Evolutionary conservation across 768 basidiomycete genomes (phyloP).

Genomic region (Lentinula boryana): DNA sequence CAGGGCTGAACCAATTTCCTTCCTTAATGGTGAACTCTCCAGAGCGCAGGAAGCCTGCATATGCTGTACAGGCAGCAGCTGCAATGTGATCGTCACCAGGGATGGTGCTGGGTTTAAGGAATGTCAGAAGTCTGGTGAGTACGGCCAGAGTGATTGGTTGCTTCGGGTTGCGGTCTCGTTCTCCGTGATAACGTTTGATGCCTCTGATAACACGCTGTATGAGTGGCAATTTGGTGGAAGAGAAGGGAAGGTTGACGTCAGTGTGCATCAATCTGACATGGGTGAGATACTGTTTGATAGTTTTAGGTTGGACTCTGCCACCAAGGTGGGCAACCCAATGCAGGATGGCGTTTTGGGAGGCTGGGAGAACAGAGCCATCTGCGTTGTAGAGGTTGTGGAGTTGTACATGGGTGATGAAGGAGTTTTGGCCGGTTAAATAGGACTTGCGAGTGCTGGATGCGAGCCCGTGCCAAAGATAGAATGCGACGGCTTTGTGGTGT

Average conservation of each 20-base stretch:
- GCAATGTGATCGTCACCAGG: not conserved
- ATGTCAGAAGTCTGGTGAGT: not conserved
- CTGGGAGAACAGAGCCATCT: slow-evolving; percentile 11
- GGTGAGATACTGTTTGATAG: slow-evolving; percentile 15
- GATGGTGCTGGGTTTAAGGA: not conserved
- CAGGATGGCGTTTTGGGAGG: slow-evolving; percentile 4
- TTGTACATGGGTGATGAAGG: slow-evolving; percentile 20
- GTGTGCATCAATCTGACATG: slow-evolving; percentile 22
- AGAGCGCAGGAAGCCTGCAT: not conserved
- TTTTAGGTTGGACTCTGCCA: slow-evolving; percentile 2
- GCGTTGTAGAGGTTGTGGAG: slow-evolving; percentile 6
- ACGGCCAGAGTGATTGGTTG: slow-evolving; percentile 17
- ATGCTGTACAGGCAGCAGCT: not conserved
- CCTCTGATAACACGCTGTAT: slow-evolving; percentile 23
- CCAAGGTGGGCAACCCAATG: slow-evolving; percentile 12
- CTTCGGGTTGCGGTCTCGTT: slow-evolving; percentile 16
- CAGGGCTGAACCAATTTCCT: not conserved
- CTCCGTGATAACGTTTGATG: slow-evolving; percentile 24
- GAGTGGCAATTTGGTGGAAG: slow-evolving; percentile 16
- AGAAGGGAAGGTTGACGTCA: slow-evolving; percentile 21
- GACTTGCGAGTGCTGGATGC: slow-evolving; percentile 21
- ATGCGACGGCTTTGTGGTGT: not conserved
- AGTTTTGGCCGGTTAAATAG: slow-evolving; percentile 24
- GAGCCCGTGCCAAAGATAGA: slow-evolving; percentile 7
- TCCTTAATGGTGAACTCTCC: not conserved